Evolutionary conservation across 441 rosid genomes (phyloP).

Genomic region (Breynia disticha): DNA sequence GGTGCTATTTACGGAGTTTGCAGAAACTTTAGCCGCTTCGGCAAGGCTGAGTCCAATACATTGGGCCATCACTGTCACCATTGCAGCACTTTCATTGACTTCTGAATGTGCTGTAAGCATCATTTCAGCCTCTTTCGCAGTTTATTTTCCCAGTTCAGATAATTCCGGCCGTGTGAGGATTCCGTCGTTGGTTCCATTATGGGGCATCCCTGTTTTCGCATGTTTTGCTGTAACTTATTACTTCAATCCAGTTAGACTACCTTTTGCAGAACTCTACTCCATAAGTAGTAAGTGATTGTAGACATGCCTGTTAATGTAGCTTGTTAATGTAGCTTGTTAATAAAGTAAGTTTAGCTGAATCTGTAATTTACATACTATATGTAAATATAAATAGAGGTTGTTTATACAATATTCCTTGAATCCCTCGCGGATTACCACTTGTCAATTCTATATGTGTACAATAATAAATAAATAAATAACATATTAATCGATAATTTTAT

Average conservation of each 20-base stretch:
- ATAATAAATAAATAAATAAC: no score
- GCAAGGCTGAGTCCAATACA: constrained; percentile 13
- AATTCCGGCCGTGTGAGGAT: background rate
- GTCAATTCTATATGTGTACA: no score
- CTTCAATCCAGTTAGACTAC: background rate
- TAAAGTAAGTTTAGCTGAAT: no score
- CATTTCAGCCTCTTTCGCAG: background rate
- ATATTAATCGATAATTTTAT: no score
- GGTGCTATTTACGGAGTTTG: constrained; percentile 14
- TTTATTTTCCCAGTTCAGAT: background rate
- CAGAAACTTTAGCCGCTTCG: constrained; percentile 4
- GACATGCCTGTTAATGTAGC: no score
- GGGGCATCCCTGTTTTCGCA: constrained; percentile 6
- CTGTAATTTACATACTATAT: no score
- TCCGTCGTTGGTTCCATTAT: background rate
- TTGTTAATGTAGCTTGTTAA: no score
- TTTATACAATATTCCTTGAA: no score
- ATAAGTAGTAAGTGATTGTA: no score
- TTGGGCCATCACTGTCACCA: constrained; percentile 14
- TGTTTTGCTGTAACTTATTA: constrained; percentile 2
- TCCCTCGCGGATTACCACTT: no score
- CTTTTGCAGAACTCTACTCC: background rate
- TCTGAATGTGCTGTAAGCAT: constrained; percentile 4
- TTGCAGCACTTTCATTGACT: constrained; percentile 17
- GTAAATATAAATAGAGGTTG: no score